Base-by-base conservation (phyloP, 208 protist species). In the Trypanosoma caninum region DNA sequence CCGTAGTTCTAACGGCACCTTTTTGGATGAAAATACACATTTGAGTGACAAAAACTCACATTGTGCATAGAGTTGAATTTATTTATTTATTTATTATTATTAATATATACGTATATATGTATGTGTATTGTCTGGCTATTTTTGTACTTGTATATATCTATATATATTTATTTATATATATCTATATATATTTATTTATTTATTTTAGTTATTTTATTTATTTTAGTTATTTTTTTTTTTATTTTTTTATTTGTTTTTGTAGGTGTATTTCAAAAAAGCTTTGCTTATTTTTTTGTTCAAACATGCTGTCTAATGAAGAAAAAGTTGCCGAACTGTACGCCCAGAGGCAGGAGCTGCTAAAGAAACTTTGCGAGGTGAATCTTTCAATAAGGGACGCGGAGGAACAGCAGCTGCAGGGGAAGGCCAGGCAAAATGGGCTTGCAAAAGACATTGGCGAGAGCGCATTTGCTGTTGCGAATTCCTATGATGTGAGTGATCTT, bases 321-420 rank as follows among this genome's bases (percentile, higher is more conserved):
- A 62, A 44, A 18, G 58, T 95, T 9, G 80, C 75, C 2, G 71
- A 62, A 18, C 81, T 93, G 30, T 95, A 95, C 69, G 62, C 80
- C 13, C 75, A 75, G 40, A 75, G 89, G 7, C 79, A 91, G 53
- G 74, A 88, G 47, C 63, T 95, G 11, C 52, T 93, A 35, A 91
- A 89, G 61, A 65, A 95, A 48, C 74, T 95, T 0, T 60, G 72
- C 11, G 89, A 95, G 40, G 75, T 95, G 4, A 88, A 95, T 61
- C 69, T 48, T 6, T 74, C 59, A 22, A 92, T 93, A 38, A 77
- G 80, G 48, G 34, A 44, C 33, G 33, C 91, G 1, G 85, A 95
- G 61, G n/a, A n/a, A n/a, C 62, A 72, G 8, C 70, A 89, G 33
- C 77, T 93, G 4, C 73, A 80, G 10, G 71, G 74, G 5, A 73